phyloP scores from a whole-genome alignment of 768 basidiomycete genomes.

The Galerina marginata region DNA sequence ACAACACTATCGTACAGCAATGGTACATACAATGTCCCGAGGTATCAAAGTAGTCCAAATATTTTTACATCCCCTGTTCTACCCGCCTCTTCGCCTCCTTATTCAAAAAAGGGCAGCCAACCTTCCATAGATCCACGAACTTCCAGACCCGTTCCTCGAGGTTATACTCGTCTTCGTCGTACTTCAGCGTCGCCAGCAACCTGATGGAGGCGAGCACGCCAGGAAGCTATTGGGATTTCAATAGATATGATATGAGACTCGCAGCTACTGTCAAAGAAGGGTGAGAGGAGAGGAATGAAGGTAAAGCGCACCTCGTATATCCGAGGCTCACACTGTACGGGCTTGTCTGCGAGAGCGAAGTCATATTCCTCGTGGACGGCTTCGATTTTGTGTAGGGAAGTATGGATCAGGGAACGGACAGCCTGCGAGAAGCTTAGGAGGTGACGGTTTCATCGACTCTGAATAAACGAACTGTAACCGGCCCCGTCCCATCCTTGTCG shows the following conservation, averaged over 20 bases:
- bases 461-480: constrained; percentile 23
- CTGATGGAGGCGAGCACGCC: constrained; percentile 26
- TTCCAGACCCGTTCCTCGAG: constrained; percentile 23
- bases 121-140: constrained; percentile 23
- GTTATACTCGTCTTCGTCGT: constrained; percentile 28
- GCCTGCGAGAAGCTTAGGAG: constrained; percentile 15
- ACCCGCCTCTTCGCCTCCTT: not conserved
- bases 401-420: constrained; percentile 26
- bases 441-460: not conserved
- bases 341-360: constrained; percentile 12
- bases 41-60: too few relatives aligned
- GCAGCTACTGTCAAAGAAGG: not conserved
- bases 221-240: constrained; percentile 27
- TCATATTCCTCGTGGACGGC: constrained; percentile 23
- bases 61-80: too few relatives aligned
- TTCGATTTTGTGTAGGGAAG: constrained; percentile 24
- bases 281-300: too few relatives aligned
- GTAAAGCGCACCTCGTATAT: constrained; percentile 18
- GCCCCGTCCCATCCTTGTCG: constrained; percentile 24
- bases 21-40: too few relatives aligned
- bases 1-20: too few relatives aligned
- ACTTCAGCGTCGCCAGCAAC: constrained; percentile 19
- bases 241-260: not conserved
- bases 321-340: constrained; percentile 10
- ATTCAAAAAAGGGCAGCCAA: constrained; percentile 24